These are phyloP conservation scores for Acanthamoeba culbertsoni DNA, from an alignment of 208 protist genomes.

Conservation along the genomic window DNA sequence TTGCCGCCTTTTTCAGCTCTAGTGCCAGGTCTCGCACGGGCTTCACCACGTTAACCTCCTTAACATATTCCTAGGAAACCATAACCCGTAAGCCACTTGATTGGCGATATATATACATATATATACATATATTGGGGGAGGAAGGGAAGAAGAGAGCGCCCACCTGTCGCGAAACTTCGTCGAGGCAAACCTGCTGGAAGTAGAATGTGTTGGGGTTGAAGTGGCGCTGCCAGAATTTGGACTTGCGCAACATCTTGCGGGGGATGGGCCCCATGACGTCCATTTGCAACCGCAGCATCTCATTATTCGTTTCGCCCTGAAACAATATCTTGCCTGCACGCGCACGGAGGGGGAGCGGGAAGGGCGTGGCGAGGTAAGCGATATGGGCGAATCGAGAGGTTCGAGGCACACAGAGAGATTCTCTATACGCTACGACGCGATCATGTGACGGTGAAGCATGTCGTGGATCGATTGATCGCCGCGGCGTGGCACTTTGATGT, in stretches of 20 bases:
- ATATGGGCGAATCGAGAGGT: too few species aligned
- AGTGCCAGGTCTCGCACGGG: neutral
- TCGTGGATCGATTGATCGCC: too few species aligned
- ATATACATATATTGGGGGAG: too few species aligned
- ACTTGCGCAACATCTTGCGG: slow-evolving; percentile 80
- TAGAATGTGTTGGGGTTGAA: slow-evolving; percentile 77
- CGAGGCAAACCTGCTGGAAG: slow-evolving; percentile 69
- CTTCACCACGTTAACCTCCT: neutral
- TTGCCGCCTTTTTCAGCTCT: neutral
- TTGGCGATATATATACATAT: neutral
- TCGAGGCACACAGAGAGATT: neutral
- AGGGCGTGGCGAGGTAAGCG: too few species aligned
- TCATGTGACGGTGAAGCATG: too few species aligned
- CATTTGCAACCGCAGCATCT: slow-evolving; percentile 83
- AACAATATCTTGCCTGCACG: slow-evolving; percentile 85
- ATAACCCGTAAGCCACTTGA: neutral
- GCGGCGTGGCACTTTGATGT: too few species aligned
- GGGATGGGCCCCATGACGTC: slow-evolving; percentile 77
- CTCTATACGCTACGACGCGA: too few species aligned
- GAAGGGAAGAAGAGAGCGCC: neutral
- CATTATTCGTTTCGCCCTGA: slow-evolving; percentile 84
- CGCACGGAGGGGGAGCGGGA: neutral
- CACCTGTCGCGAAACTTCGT: slow-evolving; percentile 65
- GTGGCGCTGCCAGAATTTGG: slow-evolving; percentile 74
- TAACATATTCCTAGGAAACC: slow-evolving; percentile 38